phyloP scores from a whole-genome alignment of 2,329 filamentous ascomycete species.

The Penicillium decumbens region DNA sequence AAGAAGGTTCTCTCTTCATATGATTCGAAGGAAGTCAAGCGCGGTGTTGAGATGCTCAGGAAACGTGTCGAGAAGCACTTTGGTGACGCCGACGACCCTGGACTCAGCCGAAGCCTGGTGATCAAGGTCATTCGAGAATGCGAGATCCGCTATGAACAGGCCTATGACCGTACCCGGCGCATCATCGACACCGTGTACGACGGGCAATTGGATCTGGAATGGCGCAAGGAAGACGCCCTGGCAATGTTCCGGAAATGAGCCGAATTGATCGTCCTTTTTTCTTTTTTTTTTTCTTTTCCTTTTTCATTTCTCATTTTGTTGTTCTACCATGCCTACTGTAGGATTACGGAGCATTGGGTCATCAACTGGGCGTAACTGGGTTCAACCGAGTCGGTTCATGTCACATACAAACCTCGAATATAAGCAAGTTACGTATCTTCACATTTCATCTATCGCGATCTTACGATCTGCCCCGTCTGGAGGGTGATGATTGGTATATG shows the following conservation, averaged over 20 bases:
- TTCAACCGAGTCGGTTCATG: neutral
- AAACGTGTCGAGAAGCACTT: constrained; percentile 98
- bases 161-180: constrained; percentile 48
- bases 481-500: constrained; percentile 9
- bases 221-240: constrained; percentile 44
- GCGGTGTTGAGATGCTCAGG: constrained; percentile 81
- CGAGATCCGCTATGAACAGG: constrained; percentile 52
- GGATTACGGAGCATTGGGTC: constrained; percentile 9
- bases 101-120: constrained; percentile 57
- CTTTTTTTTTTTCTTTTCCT: constrained; percentile 4
- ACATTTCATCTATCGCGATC: neutral
- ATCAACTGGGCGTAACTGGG: constrained; percentile 4
- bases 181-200: constrained; percentile 46
- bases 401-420: neutral
- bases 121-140: constrained; percentile 58
- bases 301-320: neutral
- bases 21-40: constrained; percentile 78
- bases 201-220: constrained; percentile 45
- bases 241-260: constrained; percentile 41
- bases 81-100: constrained; percentile 75
- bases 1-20: constrained; percentile 79
- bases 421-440: neutral
- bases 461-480: neutral
- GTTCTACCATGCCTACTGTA: constrained; percentile 1
- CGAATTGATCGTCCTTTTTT: constrained; percentile 3